Percentiles rank a stretch among this genome's conserved stretches.
Evolutionary conservation across 192 early-diverging fungal species (phyloP).

Genomic region (Lobosporangium transversale): DNA sequence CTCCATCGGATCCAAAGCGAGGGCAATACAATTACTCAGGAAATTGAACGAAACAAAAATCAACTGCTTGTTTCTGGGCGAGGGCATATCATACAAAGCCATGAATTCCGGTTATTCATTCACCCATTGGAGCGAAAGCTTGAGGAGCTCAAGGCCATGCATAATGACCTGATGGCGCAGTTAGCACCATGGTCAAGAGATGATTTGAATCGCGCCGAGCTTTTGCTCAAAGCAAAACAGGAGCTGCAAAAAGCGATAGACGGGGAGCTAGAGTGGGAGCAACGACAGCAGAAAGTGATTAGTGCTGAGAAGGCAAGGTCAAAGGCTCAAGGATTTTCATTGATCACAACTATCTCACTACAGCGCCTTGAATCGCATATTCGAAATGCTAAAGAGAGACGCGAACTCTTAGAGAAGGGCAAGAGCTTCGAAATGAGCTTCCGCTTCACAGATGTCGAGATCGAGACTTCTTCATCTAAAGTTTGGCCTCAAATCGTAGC

Average conservation of each 20-base stretch:
- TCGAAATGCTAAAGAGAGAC: not conserved
- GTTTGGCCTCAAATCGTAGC: slow-evolving; percentile 35
- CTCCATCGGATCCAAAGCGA: not conserved
- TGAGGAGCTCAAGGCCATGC: slow-evolving; percentile 6
- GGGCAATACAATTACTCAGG: not conserved
- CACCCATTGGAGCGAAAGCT: slow-evolving; percentile 2
- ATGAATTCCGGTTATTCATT: slow-evolving; percentile 7
- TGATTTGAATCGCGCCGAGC: not conserved
- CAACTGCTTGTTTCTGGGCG: not conserved
- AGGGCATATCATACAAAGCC: not conserved
- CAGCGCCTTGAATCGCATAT: too few species aligned
- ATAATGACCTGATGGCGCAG: not conserved
- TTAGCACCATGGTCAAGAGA: not conserved
- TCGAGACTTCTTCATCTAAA: not conserved
- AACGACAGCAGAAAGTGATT: slow-evolving; percentile 5
- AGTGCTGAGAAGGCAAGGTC: slow-evolving; percentile 1
- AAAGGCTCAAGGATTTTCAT: not conserved
- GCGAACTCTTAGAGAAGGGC: not conserved
- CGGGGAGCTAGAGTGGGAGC: not conserved
- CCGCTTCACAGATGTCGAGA: not conserved
- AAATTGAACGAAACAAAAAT: not conserved
- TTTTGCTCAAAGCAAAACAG: not conserved
- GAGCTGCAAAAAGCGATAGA: not conserved
- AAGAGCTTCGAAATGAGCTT: not conserved
- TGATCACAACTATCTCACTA: too few species aligned